Conservation (phyloP, 2,329 filamentous ascomycete species). For the Hymenoscyphus albidus region DNA sequence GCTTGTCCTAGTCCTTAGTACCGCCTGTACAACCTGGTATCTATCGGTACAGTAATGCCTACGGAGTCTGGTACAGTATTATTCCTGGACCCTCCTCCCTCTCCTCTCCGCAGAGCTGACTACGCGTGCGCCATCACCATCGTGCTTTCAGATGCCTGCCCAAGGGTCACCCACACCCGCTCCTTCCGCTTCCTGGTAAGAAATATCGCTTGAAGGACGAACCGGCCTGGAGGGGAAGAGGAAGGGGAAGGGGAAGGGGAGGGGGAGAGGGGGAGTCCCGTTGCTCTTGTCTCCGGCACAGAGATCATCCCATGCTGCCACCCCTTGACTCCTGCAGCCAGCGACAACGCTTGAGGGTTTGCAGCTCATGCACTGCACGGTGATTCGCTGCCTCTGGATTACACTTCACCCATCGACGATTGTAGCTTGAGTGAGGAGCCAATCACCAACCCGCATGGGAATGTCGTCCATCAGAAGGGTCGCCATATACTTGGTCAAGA, state of each 20-base stretch:
- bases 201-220: conserved; percentile 4
- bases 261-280: too few species aligned
- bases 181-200: background rate
- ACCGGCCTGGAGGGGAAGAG: too few species aligned
- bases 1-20: conserved; percentile 6
- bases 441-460: background rate
- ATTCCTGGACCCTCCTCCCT: background rate
- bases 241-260: too few species aligned
- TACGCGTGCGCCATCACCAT: background rate
- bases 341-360: conserved; percentile 13
- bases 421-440: background rate
- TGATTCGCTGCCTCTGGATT: conserved; percentile 19
- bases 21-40: background rate
- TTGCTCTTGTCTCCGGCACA: conserved; percentile 20
- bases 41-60: background rate
- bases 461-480: background rate
- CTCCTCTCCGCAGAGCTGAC: background rate
- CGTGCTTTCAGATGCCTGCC: background rate
- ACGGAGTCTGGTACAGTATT: background rate
- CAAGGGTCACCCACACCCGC: conserved; percentile 2
- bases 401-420: conserved; percentile 15
- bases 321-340: conserved; percentile 21
- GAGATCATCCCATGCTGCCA: conserved; percentile 21
- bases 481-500: conserved; percentile 8
- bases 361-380: background rate